Percentiles rank a stretch among this genome's conserved stretches.
Conservation (phyloP, 345 rosid species). For the Syzygium jambos region DNA sequence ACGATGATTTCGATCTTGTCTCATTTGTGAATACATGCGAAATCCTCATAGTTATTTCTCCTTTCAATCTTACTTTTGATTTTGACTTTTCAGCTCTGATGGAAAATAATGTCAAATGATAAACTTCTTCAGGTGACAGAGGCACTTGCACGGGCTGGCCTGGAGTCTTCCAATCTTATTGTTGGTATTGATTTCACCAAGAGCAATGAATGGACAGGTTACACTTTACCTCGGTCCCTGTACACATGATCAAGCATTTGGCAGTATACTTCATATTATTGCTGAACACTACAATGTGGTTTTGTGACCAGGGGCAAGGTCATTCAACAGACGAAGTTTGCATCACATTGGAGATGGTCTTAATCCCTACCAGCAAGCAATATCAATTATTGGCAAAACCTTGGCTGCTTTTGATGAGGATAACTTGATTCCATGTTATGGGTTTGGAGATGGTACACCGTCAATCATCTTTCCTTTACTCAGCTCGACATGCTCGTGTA, state of each 20-base stretch:
- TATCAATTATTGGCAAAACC: conserved; percentile 51
- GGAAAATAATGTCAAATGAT: neutral
- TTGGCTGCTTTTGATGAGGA: conserved; percentile 48
- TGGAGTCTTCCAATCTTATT: conserved; percentile 47
- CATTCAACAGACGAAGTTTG: conserved; percentile 38
- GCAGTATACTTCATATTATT: neutral
- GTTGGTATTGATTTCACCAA: conserved; percentile 48
- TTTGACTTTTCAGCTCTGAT: neutral
- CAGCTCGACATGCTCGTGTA: neutral
- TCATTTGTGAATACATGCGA: neutral
- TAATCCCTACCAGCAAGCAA: conserved; percentile 54
- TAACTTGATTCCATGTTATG: conserved; percentile 45
- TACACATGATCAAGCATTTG: neutral
- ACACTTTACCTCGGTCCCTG: neutral
- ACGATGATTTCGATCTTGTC: neutral
- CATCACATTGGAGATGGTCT: conserved; percentile 33
- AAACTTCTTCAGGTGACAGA: conserved; percentile 25
- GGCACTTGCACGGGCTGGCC: conserved; percentile 33
- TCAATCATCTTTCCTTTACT: neutral
- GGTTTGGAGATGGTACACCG: conserved; percentile 47
- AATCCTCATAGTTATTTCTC: neutral
- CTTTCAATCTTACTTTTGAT: neutral
- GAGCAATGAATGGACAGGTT: conserved; percentile 53
- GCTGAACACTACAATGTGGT: neutral
- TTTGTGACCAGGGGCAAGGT: conserved; percentile 22